Conservation (phyloP, 805 yeast genomes). For the Wickerhamomyces rabaulensis region DNA sequence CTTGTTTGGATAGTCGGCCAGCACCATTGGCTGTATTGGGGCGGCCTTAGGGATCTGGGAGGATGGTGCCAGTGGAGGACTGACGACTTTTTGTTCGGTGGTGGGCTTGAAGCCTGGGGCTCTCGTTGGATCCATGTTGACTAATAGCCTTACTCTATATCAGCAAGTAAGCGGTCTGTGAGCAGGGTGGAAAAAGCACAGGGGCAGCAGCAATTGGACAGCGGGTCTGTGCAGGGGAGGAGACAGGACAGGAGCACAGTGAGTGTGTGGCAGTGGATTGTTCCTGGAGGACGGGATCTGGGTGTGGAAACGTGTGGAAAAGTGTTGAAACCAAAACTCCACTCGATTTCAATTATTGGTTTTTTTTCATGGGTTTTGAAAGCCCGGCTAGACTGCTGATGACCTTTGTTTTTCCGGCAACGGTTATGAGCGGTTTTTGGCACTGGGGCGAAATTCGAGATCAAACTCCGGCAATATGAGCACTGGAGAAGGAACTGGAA, state of each 20-base stretch:
- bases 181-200: not conserved
- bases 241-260: not conserved
- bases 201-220: not conserved
- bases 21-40: slow-evolving; percentile 73
- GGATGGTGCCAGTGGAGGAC: slow-evolving; percentile 62
- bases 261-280: not conserved
- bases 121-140: slow-evolving; percentile 81
- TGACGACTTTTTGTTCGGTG: slow-evolving; percentile 52
- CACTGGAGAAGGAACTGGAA: too few species aligned
- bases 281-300: not conserved
- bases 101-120: slow-evolving; percentile 92
- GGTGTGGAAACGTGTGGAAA: not conserved
- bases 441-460: not conserved
- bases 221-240: not conserved
- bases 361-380: slow-evolving; percentile 8
- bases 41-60: slow-evolving; percentile 65
- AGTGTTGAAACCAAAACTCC: not conserved
- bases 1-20: slow-evolving; percentile 68
- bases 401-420: not conserved
- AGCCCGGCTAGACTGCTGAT: not conserved
- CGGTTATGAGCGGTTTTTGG: not conserved
- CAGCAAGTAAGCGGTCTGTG: too few species aligned
- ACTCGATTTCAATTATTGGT: not conserved
- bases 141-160: not conserved
- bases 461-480: too few species aligned